These are phyloP conservation scores for Acrocalymma vagum DNA, from an alignment of 2,329 filamentous ascomycete genomes.

Conservation along the genomic window DNA sequence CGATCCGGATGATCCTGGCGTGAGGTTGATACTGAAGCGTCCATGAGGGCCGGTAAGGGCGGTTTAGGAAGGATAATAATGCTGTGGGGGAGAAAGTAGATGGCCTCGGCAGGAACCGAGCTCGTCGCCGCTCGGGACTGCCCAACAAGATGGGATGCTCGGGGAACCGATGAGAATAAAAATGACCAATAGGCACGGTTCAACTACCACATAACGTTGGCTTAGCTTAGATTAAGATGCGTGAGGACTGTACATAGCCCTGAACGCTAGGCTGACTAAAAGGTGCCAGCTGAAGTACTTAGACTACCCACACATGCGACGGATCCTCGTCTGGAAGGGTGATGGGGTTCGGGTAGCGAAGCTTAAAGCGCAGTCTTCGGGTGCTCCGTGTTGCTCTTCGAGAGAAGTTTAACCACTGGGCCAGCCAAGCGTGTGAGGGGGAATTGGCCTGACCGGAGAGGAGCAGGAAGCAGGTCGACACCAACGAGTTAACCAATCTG, in stretches of 20 bases:
- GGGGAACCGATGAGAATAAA: constrained; percentile 20
- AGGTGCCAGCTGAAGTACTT: constrained; percentile 35
- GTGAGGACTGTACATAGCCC: no score
- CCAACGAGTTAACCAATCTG: constrained; percentile 12
- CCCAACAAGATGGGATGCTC: constrained; percentile 34
- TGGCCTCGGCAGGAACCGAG: constrained; percentile 46
- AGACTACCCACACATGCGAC: constrained; percentile 32
- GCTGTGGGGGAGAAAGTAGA: constrained; percentile 35
- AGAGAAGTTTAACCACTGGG: constrained; percentile 24
- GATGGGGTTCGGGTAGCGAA: constrained; percentile 30
- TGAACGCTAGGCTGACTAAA: constrained; percentile 28
- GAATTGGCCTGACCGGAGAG: no score
- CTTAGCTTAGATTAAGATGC: constrained; percentile 24
- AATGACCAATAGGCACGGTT: constrained; percentile 33
- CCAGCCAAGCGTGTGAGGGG: constrained; percentile 22
- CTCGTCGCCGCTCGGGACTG: constrained; percentile 30
- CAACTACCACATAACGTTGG: constrained; percentile 33
- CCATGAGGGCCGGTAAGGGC: constrained; percentile 19
- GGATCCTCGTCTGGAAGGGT: constrained; percentile 26
- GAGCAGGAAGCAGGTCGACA: constrained; percentile 14
- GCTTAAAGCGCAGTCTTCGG: constrained; percentile 29
- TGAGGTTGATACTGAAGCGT: constrained; percentile 19
- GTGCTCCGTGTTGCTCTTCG: constrained; percentile 36
- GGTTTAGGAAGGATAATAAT: constrained; percentile 20
- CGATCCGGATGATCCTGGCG: constrained; percentile 22